A percentile compares a stretch with the other conserved stretches of the same genome.
Evolutionary conservation across 1,284 basidiomycete genomes (phyloP).

Genomic region (Thecaphora thlaspeos): DNA sequence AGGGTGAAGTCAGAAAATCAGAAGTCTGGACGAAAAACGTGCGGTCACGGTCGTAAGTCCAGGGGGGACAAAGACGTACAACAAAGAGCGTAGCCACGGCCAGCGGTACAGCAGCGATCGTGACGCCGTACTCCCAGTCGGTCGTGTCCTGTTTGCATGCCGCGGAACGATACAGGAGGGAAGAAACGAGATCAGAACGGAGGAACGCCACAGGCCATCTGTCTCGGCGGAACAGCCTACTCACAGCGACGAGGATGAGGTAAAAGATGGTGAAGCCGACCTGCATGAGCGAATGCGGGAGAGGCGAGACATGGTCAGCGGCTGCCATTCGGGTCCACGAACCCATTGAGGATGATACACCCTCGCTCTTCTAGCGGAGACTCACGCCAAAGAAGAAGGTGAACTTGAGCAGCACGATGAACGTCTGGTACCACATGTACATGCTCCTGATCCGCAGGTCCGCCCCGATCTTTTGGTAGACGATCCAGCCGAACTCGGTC

Average conservation of each 20-base stretch:
- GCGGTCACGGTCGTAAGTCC: no score
- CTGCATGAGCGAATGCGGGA: neutral
- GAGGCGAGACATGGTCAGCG: neutral
- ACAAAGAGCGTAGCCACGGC: constrained; percentile 38
- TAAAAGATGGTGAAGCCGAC: constrained; percentile 42
- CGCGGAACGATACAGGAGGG: no score
- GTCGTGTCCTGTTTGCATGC: constrained; percentile 11
- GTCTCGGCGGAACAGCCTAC: no score
- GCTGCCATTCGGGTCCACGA: no score
- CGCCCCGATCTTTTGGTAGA: constrained; percentile 50
- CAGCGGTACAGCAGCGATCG: constrained; percentile 46
- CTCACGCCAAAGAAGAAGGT: constrained; percentile 44
- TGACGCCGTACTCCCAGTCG: constrained; percentile 42
- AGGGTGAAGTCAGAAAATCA: no score
- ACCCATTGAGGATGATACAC: neutral
- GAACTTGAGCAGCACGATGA: constrained; percentile 50
- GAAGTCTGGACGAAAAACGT: no score
- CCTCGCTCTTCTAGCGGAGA: neutral
- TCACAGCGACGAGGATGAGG: constrained; percentile 40
- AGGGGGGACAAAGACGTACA: no score
- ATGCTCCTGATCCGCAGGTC: constrained; percentile 34
- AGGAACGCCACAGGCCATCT: no score
- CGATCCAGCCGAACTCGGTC: constrained; percentile 49
- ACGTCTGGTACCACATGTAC: constrained; percentile 50
- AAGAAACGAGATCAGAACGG: no score